These are phyloP conservation scores for Lupinus albus DNA, from an alignment of 306 rosid species.

Conservation along the genomic window DNA sequence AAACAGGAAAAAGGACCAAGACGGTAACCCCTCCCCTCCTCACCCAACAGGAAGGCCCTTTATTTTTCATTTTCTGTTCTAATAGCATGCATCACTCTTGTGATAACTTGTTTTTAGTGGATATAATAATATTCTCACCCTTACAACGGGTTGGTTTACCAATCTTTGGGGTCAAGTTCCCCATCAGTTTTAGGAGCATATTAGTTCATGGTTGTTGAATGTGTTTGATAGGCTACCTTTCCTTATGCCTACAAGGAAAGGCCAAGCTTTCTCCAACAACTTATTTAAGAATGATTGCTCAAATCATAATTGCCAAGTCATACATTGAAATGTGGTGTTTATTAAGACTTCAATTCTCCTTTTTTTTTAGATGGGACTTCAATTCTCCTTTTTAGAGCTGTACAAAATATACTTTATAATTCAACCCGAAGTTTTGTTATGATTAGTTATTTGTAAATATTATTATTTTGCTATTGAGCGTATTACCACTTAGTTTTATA, in stretches of 20 bases:
- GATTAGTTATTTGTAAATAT: no score
- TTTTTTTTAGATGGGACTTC: no score
- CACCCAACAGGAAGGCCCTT: neutral
- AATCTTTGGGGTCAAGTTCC: constrained; percentile 57
- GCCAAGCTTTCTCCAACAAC: constrained; percentile 34
- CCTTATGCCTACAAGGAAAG: constrained; percentile 15
- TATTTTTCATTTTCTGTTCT: constrained; percentile 19
- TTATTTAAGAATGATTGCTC: constrained; percentile 23
- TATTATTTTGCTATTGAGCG: no score
- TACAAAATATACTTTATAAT: no score
- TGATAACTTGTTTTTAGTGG: constrained; percentile 1
- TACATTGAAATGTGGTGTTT: no score
- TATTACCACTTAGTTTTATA: no score
- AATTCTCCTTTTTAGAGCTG: no score
- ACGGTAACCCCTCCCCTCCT: neutral
- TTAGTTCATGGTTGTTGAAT: constrained; percentile 27
- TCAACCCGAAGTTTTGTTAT: no score
- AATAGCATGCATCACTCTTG: constrained; percentile 44
- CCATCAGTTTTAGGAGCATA: constrained; percentile 36
- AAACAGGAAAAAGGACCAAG: constrained; percentile 34
- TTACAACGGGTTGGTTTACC: constrained; percentile 43
- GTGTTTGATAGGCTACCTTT: constrained; percentile 34
- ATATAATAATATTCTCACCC: constrained; percentile 38
- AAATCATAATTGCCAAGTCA: neutral
- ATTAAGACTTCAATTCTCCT: no score